Evolutionary conservation across 1,284 basidiomycete species (phyloP).

Genomic region (Cutaneotrichosporon sp.): DNA sequence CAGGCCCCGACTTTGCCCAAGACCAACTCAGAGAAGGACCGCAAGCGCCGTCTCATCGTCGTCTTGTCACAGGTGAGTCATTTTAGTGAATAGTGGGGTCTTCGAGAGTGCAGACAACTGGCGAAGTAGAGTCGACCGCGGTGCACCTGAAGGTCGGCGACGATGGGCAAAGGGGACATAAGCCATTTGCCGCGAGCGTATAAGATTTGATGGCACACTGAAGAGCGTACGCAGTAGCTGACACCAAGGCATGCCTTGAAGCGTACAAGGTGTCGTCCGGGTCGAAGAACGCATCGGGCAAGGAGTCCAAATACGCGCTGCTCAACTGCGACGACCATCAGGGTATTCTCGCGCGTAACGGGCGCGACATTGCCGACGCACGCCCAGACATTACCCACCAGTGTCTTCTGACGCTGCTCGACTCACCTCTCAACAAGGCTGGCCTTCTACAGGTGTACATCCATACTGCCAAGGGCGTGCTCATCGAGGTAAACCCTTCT

Average conservation of each 20-base stretch:
- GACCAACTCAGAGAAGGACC: conserved; percentile 55
- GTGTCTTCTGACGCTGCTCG: conserved; percentile 92
- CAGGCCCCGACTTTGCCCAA: conserved; percentile 65
- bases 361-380: conserved; percentile 95
- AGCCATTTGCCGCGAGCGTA: too few species aligned
- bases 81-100: too few species aligned
- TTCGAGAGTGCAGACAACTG: too few species aligned
- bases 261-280: conserved; percentile 76
- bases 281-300: conserved; percentile 51
- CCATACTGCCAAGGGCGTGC: conserved; percentile 90
- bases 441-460: conserved; percentile 97
- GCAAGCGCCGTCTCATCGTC: conserved; percentile 74
- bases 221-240: too few species aligned
- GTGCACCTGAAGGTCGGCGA: too few species aligned
- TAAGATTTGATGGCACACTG: too few species aligned
- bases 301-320: conserved; percentile 91
- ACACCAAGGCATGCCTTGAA: conserved; percentile 82
- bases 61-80: conserved; percentile 57
- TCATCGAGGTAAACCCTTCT: conserved; percentile 98
- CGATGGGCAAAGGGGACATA: too few species aligned
- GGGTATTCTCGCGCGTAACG: conserved; percentile 95
- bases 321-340: conserved; percentile 99
- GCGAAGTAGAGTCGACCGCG: too few species aligned
- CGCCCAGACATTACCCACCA: conserved; percentile 98
- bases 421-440: conserved; percentile 97